Conservation (phyloP, 768 basidiomycete genomes). For the Hypsizygus marmoreus region DNA sequence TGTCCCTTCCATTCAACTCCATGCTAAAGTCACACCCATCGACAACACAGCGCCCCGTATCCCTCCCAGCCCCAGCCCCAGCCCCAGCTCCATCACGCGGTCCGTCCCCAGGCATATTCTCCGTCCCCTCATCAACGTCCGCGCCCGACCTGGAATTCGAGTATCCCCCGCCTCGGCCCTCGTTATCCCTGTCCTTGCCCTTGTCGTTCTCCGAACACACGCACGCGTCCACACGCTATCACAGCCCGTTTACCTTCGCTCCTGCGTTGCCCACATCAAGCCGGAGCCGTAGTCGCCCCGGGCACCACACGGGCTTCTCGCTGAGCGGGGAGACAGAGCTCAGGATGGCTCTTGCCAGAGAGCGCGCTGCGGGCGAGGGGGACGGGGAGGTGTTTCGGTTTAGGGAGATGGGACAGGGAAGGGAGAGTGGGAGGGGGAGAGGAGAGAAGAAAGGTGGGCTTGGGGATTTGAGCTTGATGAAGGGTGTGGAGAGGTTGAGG, state of each 20-base stretch:
- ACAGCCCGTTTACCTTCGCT: conserved; percentile 2
- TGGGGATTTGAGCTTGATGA: conserved; percentile 13
- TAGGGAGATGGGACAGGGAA: conserved; percentile 18
- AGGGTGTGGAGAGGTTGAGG: conserved; percentile 30
- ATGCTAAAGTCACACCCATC: not conserved
- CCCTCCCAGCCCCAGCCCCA: conserved; percentile 14
- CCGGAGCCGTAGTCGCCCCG: conserved; percentile 12
- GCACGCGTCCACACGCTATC: not conserved
- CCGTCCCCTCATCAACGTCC: conserved; percentile 18
- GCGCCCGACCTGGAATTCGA: conserved; percentile 6
- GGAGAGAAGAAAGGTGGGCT: conserved; percentile 15
- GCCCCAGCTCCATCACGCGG: too few relatives aligned
- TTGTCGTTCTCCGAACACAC: conserved; percentile 22
- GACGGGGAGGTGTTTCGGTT: conserved; percentile 18
- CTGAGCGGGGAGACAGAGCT: conserved; percentile 63
- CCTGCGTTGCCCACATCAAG: conserved; percentile 28
- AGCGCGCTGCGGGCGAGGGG: conserved; percentile 25
- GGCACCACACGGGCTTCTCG: conserved; percentile 45
- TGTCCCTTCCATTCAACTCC: not conserved
- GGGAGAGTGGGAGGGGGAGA: conserved; percentile 1
- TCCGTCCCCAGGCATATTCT: conserved; percentile 19
- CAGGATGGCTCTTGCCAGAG: conserved; percentile 53
- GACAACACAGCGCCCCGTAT: conserved; percentile 10
- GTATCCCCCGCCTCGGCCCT: not conserved
- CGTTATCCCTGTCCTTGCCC: conserved; percentile 25